Base-by-base conservation (phyloP, 192 early-diverging fungal species). In the Coemansia sp. region DNA sequence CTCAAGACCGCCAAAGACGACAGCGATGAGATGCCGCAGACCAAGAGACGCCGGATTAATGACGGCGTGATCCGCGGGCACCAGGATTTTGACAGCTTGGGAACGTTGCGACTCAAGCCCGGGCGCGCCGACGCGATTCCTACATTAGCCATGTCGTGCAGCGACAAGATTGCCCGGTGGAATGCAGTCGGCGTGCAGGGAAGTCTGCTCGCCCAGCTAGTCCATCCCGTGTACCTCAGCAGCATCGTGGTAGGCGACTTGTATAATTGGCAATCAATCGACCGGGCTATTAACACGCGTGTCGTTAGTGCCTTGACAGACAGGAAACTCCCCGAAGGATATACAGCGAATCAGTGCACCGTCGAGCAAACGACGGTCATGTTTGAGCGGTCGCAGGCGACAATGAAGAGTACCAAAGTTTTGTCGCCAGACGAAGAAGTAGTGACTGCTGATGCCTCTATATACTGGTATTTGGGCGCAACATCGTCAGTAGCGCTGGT, bases 121-220 rank as follows among this genome's bases (percentile, higher is more conserved):
- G 83, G 77, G 10, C 84, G 84, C 6, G 64, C 67, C 0, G 84
- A 85, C 60, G 72, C 84, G 2, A 75, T 75, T 36, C 69, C 75
- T 1, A 85, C 84, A 0, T 63, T 75, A 21, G 75, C 69, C 59
- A 85, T 85, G 84, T 78, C 84, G 17, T 84, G 79, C 70, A 94
- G 92, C 71, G 96, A 98, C 83, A 98, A 98, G 74, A 86, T 98
- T 14, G 92, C 93, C 0, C 87, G 86, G 35, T 98, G 96, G 96
- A 91, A 87, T 61, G 85, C 90, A 19, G 69, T 96, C 29, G 95
- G 95, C 3, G 69, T 96, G 2, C 86, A 88, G 45, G 93, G 93
- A 0, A 85, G 88, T 6, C 66, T 95, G 16, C 69, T 98, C 1
- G 73, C 89, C 0, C 65, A 77, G n/a, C 56, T 91, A 16, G 73